These are phyloP conservation scores for Phaeomoniella chlamydospora DNA, from an alignment of 2,329 filamentous ascomycete species.

Conservation along the genomic window DNA sequence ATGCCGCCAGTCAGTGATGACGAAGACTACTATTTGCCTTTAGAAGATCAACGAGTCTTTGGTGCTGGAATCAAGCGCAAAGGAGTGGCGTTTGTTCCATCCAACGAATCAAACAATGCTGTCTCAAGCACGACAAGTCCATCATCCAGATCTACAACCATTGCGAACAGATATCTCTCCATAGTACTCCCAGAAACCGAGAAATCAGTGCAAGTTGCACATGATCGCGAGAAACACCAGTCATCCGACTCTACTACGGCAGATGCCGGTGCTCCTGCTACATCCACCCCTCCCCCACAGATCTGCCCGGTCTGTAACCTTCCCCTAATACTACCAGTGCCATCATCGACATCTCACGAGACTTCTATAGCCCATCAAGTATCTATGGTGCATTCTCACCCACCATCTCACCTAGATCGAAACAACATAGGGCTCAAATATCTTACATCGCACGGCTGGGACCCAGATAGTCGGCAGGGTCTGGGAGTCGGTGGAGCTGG, in stretches of 20 bases:
- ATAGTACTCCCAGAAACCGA: constrained; percentile 23
- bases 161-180: constrained; percentile 29
- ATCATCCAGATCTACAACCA: constrained; percentile 11
- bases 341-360: constrained; percentile 24
- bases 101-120: constrained; percentile 15
- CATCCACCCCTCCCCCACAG: constrained; percentile 8
- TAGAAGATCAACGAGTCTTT: constrained; percentile 45
- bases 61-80: constrained; percentile 49
- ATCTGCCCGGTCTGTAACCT: constrained; percentile 47
- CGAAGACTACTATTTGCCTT: constrained; percentile 42
- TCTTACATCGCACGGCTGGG: constrained; percentile 43
- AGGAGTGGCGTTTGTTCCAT: constrained; percentile 44
- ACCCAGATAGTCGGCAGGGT: constrained; percentile 48
- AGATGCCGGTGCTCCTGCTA: background rate
- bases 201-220: constrained; percentile 1
- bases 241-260: background rate
- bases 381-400: constrained; percentile 39
- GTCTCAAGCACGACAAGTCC: background rate
- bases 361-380: constrained; percentile 41
- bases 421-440: constrained; percentile 39
- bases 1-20: constrained; percentile 21
- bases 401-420: constrained; percentile 45
- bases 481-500: constrained; percentile 60
- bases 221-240: no score
- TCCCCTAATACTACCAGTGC: constrained; percentile 24